phyloP scores from a whole-genome alignment of 345 rosid genomes.

The Eucalyptus shirleyi region DNA sequence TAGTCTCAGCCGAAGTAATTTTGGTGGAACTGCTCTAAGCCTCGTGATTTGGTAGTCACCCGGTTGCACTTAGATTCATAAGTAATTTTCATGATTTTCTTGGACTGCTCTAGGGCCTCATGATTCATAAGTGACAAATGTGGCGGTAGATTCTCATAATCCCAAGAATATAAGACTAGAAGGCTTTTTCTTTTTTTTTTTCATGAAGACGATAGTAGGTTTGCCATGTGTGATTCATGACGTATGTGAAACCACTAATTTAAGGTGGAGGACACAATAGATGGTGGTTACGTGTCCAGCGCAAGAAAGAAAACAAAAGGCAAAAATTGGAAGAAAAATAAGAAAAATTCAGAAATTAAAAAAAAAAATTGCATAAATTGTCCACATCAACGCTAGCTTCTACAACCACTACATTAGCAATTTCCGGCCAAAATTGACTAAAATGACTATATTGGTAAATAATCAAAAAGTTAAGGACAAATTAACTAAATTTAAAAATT shows the following conservation, averaged over 20 bases:
- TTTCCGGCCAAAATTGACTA: rapidly evolving
- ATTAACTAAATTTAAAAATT: not conserved
- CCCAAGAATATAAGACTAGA: not conserved
- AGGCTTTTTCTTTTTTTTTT: too few species aligned
- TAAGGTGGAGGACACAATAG: not conserved
- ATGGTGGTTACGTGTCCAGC: not conserved
- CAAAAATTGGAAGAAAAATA: not conserved
- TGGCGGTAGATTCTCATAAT: not conserved
- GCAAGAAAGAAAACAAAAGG: not conserved
- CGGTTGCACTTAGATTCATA: too few species aligned
- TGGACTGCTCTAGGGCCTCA: too few species aligned
- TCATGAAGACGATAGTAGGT: not conserved
- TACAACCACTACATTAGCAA: rapidly evolving
- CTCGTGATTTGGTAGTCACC: too few species aligned
- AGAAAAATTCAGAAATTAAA: not conserved
- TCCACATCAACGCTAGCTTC: rapidly evolving
- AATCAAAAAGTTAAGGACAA: not conserved
- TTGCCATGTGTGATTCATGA: not conserved
- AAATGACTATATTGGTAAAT: not conserved
- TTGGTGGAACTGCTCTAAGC: too few species aligned
- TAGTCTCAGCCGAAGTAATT: too few species aligned
- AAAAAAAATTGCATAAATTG: not conserved
- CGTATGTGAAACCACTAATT: not conserved
- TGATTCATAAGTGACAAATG: not conserved
- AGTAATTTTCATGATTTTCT: too few species aligned